Base-by-base conservation (phyloP, 169 alveolate genomes). In the Plasmodium berghei region DNA sequence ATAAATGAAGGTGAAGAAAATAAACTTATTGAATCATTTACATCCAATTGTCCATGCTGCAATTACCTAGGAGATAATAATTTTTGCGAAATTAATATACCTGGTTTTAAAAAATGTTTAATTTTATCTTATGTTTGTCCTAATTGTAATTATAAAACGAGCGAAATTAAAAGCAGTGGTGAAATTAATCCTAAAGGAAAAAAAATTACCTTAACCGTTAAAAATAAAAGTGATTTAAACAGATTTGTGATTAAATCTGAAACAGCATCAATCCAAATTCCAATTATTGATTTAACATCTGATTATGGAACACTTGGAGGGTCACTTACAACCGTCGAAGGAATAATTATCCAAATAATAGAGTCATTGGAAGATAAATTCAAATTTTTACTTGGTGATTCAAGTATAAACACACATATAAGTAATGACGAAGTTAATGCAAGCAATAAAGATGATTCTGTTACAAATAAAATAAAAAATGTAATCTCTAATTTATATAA, bases 131-230 rank as follows among this genome's bases (percentile, higher is more conserved):
- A 98, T 90, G 94, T 93, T 61, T 98, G 99, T 69, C 98, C 95
- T 26, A 85, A 55, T 67, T 98, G 99, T 89, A 99, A 99, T 22
- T 95, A 95, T 42, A 97, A 97, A 87, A 94, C 98, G 14, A 97
- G 97, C 56, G 99, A 97, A 86, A 96, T 98, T 20, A 98, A 98
- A 90, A 97, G 99, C 2, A 98, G 99, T 24, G 99, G 99, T 2
- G 99, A 98, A 48, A 95, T 97, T 69, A 95, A 98, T 67, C 97
- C 96, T 46, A 94, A 93, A 59, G 99, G 98, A 12, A 96, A 93
- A 73, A 94, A 91, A 74, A 92, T 97, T 87, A 95, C 94, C 28
- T 87, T 97, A 49, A 70, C 88, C 5, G 96, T 97, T 16, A 92
- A 94, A 86, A 90, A 70, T 67, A 94, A 71, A 55, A 95, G 87